Conservation (phyloP, 441 rosid species). For the Aquilaria agallochum region DNA sequence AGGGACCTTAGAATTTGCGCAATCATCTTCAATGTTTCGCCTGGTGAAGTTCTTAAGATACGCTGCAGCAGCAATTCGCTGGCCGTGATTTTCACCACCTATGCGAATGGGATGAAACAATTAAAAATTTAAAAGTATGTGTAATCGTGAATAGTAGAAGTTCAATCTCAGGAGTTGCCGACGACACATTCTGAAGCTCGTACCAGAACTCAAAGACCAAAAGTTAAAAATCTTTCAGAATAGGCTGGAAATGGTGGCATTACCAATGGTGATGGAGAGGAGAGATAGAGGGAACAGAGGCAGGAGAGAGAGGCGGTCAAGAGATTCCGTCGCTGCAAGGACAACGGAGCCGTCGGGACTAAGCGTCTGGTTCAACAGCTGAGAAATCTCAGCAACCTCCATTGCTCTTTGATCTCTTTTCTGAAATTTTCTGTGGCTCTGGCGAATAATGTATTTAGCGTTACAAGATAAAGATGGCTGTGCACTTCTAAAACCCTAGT, state of each 20-base stretch:
- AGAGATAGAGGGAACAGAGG: slow-evolving; percentile 69
- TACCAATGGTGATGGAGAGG: slow-evolving; percentile 68
- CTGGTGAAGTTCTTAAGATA: slow-evolving; percentile 75
- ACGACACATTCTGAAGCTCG: no score
- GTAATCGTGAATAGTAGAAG: neutral
- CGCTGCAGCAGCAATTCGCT: slow-evolving; percentile 69
- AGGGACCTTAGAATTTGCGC: slow-evolving; percentile 35
- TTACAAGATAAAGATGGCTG: no score
- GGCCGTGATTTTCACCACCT: slow-evolving; percentile 68
- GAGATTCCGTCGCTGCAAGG: slow-evolving; percentile 53
- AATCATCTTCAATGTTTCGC: slow-evolving; percentile 31
- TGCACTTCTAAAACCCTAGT: no score
- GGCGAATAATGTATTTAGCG: no score
- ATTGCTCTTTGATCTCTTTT: slow-evolving; percentile 15
- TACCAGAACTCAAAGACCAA: no score
- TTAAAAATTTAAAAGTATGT: neutral
- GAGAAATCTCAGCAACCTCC: slow-evolving; percentile 46
- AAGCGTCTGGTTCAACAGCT: slow-evolving; percentile 61
- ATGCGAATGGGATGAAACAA: neutral
- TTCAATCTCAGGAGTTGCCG: no score
- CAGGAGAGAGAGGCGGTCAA: slow-evolving; percentile 56
- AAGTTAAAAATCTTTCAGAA: neutral
- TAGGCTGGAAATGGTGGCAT: neutral
- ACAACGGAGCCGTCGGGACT: slow-evolving; percentile 46
- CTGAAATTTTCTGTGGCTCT: no score